Conservation (phyloP, 306 rosid genomes). For the Hippophae rhamnoides region DNA sequence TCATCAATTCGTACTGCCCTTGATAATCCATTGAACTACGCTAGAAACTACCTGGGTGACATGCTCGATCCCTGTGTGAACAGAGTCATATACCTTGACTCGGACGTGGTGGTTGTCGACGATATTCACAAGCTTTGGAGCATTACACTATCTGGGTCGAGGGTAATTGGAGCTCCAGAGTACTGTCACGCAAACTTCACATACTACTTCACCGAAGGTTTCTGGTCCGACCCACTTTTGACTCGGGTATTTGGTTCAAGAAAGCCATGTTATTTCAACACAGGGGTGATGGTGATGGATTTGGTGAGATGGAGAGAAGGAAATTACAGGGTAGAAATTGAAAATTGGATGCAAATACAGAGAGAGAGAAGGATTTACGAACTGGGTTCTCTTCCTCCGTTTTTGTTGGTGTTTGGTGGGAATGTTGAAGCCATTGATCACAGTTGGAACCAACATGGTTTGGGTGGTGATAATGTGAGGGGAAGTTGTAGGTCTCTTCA, state of each 20-base stretch:
- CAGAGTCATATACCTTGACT: constrained; percentile 70
- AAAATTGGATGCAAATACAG: constrained; percentile 84
- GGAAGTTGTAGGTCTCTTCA: constrained; percentile 23
- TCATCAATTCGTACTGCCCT: constrained; percentile 59
- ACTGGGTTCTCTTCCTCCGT: constrained; percentile 73
- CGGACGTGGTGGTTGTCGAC: constrained; percentile 60
- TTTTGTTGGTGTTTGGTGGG: constrained; percentile 57
- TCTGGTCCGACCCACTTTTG: too few relatives aligned
- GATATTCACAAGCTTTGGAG: constrained; percentile 70
- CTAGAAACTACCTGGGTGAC: constrained; percentile 71
- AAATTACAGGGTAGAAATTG: constrained; percentile 47
- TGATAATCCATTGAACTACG: constrained; percentile 81
- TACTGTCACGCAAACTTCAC: too few relatives aligned
- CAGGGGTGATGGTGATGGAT: too few relatives aligned
- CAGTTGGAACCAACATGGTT: too few relatives aligned
- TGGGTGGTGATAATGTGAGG: too few relatives aligned
- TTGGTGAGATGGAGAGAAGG: too few relatives aligned
- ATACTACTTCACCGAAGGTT: too few relatives aligned
- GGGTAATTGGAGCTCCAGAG: too few relatives aligned
- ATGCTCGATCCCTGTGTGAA: constrained; percentile 53
- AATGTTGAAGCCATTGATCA: constrained; percentile 38
- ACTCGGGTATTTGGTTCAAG: too few relatives aligned
- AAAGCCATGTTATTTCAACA: too few relatives aligned
- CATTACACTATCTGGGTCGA: constrained; percentile 34
- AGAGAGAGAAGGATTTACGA: constrained; percentile 60